phyloP scores from a whole-genome alignment of 1,284 basidiomycete genomes.

The Uromyces viciae-fabae region DNA sequence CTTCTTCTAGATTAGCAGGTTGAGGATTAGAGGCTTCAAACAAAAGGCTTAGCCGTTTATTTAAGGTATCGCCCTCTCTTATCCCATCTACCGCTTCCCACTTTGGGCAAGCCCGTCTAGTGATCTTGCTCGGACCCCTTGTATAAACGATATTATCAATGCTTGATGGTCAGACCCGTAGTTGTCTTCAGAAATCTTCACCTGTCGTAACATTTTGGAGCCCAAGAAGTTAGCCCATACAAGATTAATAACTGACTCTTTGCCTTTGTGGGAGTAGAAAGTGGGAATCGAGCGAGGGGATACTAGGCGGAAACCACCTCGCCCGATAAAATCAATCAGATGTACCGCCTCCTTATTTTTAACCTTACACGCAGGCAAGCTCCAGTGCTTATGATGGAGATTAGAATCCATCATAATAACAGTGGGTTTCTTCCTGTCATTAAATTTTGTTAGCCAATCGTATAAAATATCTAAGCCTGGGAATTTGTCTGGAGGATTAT shows the following conservation, averaged over 20 bases:
- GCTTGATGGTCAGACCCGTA: background rate
- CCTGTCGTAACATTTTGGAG: background rate
- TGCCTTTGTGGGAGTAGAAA: background rate
- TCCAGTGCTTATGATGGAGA: conserved; percentile 3
- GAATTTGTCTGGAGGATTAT: background rate
- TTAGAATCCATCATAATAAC: background rate
- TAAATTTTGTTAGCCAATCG: background rate
- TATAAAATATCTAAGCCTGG: background rate
- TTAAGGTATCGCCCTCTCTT: no score
- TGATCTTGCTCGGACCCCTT: no score
- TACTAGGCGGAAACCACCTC: background rate
- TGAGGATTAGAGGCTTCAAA: no score
- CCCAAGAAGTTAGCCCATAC: background rate
- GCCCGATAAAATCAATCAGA: background rate
- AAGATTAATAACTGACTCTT: background rate
- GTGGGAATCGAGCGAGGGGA: background rate
- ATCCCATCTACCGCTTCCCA: no score
- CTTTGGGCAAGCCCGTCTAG: no score
- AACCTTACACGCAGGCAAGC: background rate
- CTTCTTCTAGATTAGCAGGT: background rate
- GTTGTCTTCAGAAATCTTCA: background rate
- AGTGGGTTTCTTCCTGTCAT: background rate
- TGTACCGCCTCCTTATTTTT: background rate
- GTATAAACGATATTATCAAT: no score
- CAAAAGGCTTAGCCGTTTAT: no score